Evolutionary conservation across 768 basidiomycete genomes (phyloP).

Genomic region (Trametes gibbosa): DNA sequence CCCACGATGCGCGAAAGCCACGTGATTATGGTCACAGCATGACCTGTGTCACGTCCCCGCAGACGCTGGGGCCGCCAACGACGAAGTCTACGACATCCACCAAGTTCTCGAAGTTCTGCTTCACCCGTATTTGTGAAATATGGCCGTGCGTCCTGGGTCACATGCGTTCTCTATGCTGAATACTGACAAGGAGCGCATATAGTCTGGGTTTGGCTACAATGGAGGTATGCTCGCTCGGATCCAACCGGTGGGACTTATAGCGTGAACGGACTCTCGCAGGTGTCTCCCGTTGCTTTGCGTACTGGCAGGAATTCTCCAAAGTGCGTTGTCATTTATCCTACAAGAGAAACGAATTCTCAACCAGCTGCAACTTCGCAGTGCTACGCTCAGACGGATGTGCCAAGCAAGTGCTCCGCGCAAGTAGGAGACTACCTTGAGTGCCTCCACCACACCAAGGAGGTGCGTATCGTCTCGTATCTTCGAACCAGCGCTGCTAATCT

Average conservation of each 20-base stretch:
- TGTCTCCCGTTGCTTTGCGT: slow-evolving; percentile 81
- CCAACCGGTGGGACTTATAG: not conserved
- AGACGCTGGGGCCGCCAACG: not conserved
- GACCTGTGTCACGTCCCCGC: not conserved
- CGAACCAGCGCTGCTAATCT: not conserved
- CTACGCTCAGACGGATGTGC: slow-evolving; percentile 77
- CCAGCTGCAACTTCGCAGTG: slow-evolving; percentile 48
- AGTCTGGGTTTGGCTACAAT: slow-evolving; percentile 55
- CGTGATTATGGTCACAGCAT: slow-evolving; percentile 5
- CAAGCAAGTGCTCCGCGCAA: slow-evolving; percentile 65
- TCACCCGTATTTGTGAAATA: slow-evolving; percentile 23
- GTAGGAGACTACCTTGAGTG: slow-evolving; percentile 91
- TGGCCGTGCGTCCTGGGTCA: slow-evolving; percentile 38
- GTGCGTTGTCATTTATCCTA: slow-evolving; percentile 31
- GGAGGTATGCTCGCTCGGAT: slow-evolving; percentile 10
- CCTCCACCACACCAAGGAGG: slow-evolving; percentile 87
- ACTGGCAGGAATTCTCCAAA: slow-evolving; percentile 89
- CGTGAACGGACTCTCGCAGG: slow-evolving; percentile 44
- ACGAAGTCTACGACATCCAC: not conserved
- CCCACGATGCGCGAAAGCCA: not conserved
- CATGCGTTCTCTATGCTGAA: not conserved
- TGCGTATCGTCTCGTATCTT: slow-evolving; percentile 35
- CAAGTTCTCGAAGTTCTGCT: slow-evolving; percentile 8
- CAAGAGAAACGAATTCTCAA: not conserved
- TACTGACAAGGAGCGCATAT: not conserved